phyloP scores from a whole-genome alignment of 176 grass and related monocot genomes.

The Eremochloa ophiuroides region DNA sequence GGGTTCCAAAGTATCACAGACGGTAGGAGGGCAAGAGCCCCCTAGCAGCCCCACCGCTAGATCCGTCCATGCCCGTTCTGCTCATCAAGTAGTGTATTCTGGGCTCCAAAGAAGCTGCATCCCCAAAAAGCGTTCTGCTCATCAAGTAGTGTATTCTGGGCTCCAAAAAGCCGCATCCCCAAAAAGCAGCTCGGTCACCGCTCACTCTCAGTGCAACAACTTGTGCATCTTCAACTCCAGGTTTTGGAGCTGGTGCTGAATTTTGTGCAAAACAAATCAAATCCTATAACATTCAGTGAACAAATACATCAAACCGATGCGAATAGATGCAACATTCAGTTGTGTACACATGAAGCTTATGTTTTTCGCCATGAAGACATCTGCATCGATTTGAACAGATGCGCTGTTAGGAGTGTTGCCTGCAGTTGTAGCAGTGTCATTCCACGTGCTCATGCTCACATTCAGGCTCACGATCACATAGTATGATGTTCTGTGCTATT shows the following conservation, averaged over 20 bases:
- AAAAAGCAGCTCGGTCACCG: slow-evolving; percentile 47
- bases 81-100: slow-evolving; percentile 66
- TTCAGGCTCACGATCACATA: no score
- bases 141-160: slow-evolving; percentile 61
- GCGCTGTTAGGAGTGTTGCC: slow-evolving; percentile 52
- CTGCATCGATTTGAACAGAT: slow-evolving; percentile 33
- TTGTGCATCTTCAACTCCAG: slow-evolving; percentile 47
- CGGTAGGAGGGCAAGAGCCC: no score
- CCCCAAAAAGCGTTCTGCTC: no score
- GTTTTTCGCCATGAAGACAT: slow-evolving; percentile 57
- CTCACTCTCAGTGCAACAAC: slow-evolving; percentile 47
- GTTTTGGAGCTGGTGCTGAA: slow-evolving; percentile 55
- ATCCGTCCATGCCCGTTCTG: no score
- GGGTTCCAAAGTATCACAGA: no score
- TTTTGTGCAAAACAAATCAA: slow-evolving; percentile 24
- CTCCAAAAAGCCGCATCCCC: slow-evolving; percentile 67
- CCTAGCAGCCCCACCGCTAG: no score
- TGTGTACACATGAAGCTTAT: slow-evolving; percentile 59
- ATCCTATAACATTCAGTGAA: no score
- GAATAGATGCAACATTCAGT: no score
- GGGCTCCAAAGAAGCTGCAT: no score
- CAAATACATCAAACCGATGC: no score
- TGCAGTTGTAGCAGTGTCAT: slow-evolving; percentile 56
- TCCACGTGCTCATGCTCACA: slow-evolving; percentile 49
- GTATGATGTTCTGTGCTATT: no score